Evolutionary conservation across 331 rosid species (phyloP).

Genomic region (Quercus lobata): DNA sequence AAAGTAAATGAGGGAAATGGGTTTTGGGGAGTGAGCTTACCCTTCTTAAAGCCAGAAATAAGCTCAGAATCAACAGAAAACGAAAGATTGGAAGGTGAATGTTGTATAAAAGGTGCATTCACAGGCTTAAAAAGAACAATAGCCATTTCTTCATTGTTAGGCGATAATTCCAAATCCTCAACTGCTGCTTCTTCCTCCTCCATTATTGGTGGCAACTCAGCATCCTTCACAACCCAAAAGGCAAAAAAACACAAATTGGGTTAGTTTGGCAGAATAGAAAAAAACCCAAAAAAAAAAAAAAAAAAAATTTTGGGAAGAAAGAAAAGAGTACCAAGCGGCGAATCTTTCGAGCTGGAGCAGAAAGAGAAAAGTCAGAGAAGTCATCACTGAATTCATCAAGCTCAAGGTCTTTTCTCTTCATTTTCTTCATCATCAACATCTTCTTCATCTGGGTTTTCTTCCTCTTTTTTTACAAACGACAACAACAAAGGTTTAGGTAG

Average conservation of each 20-base stretch:
- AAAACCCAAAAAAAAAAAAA: too few relatives aligned
- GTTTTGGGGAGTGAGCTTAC: conserved; percentile 20
- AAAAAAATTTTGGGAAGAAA: neutral
- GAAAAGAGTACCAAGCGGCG: conserved; percentile 67
- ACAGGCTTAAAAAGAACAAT: conserved; percentile 66
- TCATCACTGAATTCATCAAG: conserved; percentile 46
- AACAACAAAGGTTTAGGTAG: too few relatives aligned
- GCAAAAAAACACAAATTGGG: neutral
- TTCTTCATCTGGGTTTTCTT: neutral
- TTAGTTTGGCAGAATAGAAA: neutral
- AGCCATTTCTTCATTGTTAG: conserved; percentile 61
- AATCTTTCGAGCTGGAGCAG: conserved; percentile 77
- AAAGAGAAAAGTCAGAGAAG: conserved; percentile 72
- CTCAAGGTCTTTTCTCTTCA: conserved; percentile 58
- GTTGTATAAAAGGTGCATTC: neutral
- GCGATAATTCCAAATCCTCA: conserved; percentile 10
- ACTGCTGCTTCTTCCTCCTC: conserved; percentile 46
- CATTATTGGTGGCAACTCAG: conserved; percentile 60
- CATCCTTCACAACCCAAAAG: conserved; percentile 38
- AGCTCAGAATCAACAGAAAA: conserved; percentile 45
- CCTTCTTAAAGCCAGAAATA: conserved; percentile 46
- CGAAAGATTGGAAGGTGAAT: conserved; percentile 41
- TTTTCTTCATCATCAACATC: conserved; percentile 13
- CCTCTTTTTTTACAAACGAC: too few relatives aligned
- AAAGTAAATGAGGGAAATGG: too few relatives aligned